Base-by-base conservation (phyloP, 2,329 filamentous ascomycete species). In the Nannizziopsis barbatae region DNA sequence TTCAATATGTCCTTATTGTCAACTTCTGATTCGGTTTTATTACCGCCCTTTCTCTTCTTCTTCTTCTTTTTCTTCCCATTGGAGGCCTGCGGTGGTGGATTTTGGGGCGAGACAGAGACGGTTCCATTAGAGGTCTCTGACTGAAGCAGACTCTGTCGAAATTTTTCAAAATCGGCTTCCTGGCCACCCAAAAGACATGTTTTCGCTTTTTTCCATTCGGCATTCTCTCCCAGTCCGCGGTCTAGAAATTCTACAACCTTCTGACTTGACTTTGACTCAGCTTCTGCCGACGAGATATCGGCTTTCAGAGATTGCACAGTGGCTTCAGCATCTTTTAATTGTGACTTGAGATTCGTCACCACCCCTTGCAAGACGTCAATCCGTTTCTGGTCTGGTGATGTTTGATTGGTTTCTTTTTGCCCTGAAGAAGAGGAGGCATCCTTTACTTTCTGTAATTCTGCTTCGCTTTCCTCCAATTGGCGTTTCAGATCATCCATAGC, bases 41-140 rank as follows among this genome's bases (percentile, higher is more conserved):
- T 7, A 27, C 74, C 77, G 14, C 77, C 79, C 71, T 89, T 90
- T 67, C 82, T 84, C 75, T 93, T 95, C 72, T 90, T 94, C 63
- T 86, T 86, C 55, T 88, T 93, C 65, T 86, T 89, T 66, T 86
- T 93, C 68, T 88, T 90, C 51, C 69, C 69, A 9, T 71, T 65
- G 11, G 60, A 65, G 11, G 66, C 61, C 27, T 57, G 56, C 14
- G 57, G 50, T 4, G 39, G 14, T 10, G 32, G 14, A 2, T 48
- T 47, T 12, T 55, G 20, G 1, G 56, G 37, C 33, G 50, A 50
- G 14, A 54, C 40, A 58, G 60, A 8, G 40, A 55, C 5, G 58
- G 8, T 3, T 49, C 47, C 12, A 41, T 44, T 6, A 7, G 22
- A 27, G 3, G 57, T 56, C 35, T 61, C 58, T 12, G 55, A 50